Conservation (phyloP, 75 land plant species). For the Larix kaempferi region DNA sequence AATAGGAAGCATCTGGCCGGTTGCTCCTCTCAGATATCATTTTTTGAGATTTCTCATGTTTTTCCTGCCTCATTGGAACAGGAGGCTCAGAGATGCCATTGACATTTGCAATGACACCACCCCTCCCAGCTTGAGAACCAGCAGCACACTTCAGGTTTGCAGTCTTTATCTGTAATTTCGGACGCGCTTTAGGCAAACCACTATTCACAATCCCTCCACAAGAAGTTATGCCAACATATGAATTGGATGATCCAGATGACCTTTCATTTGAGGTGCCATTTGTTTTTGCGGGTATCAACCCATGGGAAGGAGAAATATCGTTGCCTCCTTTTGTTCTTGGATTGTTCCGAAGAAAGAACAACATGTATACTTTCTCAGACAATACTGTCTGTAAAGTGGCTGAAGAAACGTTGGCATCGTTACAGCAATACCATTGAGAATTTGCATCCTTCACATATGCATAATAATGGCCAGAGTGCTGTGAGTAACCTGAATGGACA, state of each 20-base stretch:
- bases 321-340: constrained; percentile 17
- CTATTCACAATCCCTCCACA: too few species aligned
- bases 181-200: too few species aligned
- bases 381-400: constrained; percentile 66
- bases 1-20: too few species aligned
- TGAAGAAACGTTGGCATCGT: constrained; percentile 67
- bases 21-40: background rate
- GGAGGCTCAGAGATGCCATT: constrained; percentile 2
- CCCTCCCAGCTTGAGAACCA: background rate
- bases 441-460: constrained; percentile 57
- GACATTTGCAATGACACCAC: constrained; percentile 10
- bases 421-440: too few species aligned
- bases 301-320: constrained; percentile 13
- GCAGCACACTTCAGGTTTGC: constrained; percentile 5
- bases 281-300: background rate
- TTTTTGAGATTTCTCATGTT: background rate
- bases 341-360: constrained; percentile 44
- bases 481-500: constrained; percentile 86
- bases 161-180: too few species aligned
- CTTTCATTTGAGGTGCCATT: too few species aligned
- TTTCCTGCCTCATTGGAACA: too few species aligned
- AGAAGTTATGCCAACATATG: too few species aligned
- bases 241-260: too few species aligned
- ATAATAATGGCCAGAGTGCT: constrained; percentile 94
- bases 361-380: constrained; percentile 88